Evolutionary conservation across 2,329 filamentous ascomycete species (phyloP).

Genomic region (Talaromyces atroroseus): DNA sequence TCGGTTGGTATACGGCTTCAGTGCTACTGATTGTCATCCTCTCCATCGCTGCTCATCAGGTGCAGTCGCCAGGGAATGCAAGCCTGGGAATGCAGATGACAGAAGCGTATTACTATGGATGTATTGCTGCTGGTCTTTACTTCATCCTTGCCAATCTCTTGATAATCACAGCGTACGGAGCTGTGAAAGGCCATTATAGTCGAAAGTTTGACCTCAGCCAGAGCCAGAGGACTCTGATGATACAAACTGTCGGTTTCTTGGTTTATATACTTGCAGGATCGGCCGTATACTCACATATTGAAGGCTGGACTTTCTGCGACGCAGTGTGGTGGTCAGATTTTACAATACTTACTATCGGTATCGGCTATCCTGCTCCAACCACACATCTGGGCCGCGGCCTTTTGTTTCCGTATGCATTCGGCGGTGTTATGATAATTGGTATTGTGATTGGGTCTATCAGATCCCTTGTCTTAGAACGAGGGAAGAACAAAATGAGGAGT

Average conservation of each 20-base stretch:
- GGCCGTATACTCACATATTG: constrained; percentile 33
- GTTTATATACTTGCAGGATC: constrained; percentile 37
- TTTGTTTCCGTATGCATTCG: constrained; percentile 32
- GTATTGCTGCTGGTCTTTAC: constrained; percentile 54
- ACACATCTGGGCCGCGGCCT: constrained; percentile 31
- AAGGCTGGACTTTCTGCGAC: constrained; percentile 31
- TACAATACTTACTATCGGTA: constrained; percentile 32
- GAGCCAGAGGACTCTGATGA: constrained; percentile 50
- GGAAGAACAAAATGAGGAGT: constrained; percentile 31
- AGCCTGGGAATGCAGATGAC: constrained; percentile 42
- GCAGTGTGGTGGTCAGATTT: constrained; percentile 32
- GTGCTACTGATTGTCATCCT: constrained; percentile 51
- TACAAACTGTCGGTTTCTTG: constrained; percentile 39
- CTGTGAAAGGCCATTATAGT: constrained; percentile 49
- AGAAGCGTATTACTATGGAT: constrained; percentile 56
- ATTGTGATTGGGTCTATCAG: constrained; percentile 32
- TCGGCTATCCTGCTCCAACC: constrained; percentile 27
- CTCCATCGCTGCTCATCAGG: constrained; percentile 38
- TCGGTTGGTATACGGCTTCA: constrained; percentile 54
- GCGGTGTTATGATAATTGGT: constrained; percentile 31
- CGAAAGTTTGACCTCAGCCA: constrained; percentile 52
- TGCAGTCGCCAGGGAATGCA: constrained; percentile 31
- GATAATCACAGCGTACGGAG: constrained; percentile 52
- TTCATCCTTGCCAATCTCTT: constrained; percentile 52
- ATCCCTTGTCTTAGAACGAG: constrained; percentile 34